Base-by-base conservation (phyloP, 345 rosid genomes). In the Eutrema japonicum region DNA sequence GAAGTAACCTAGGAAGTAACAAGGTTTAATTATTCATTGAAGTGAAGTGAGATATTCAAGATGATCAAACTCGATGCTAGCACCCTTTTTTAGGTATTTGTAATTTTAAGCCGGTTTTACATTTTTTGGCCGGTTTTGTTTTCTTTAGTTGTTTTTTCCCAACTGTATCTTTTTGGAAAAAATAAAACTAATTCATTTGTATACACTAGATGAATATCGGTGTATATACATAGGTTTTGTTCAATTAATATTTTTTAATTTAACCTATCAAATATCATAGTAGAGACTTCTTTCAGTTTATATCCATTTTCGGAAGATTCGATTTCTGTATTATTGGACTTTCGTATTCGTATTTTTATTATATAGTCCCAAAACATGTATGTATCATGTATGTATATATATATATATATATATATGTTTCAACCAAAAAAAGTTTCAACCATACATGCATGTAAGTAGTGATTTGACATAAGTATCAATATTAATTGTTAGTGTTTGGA, bases 301-400 rank as follows among this genome's bases (percentile, higher is more conserved):
- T n/a, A 41, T 22, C 36, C 26, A 27, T 51, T 66, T 66, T 66
- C 45, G 14, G 36, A 53, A 67, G 29, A 67, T 67, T 67, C 60
- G 51, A 41, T 29, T 40, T 67, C 11, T 53, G 49, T 67, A 68
- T 54, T 30, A 68, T 16, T 68, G 40, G 52, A 68, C 60, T 53
- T 13, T 53, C 32, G 14, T 41, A 10, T 29, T 67, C 71, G 8
- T 43, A 53, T 38, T n/a, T 29, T 29, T n/a, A 29, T 26, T 13
- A n/a, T n/a, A n/a, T 51, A 37, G 47, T 37, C 58, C 58, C 22
- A 66, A 8, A 27, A 53, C 58, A 53, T 37, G 26, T 22, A 22
- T 22, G 22, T 22, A 16, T 16, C 0, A 0, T 16, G 0, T 16
- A 16, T 16, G 0, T 16, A 16, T 16, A 16, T 16, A 16, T 16